Conservation (phyloP, 495 filamentous ascomycete species). For the Xylaria castorea region DNA sequence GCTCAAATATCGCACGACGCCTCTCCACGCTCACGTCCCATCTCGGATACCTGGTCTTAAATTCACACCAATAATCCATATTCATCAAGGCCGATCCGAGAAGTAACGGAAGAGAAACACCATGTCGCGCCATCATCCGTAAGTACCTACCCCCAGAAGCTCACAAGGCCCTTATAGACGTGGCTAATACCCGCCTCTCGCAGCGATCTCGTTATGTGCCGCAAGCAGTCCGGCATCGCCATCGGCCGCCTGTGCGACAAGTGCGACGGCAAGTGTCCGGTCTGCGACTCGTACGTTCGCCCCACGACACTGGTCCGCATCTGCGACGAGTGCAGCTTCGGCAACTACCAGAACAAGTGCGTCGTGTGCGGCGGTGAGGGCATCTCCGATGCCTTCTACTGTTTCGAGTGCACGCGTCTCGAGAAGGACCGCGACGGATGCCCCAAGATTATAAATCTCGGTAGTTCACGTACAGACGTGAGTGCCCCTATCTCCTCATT, state of each 20-base stretch:
- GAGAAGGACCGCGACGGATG: conserved; percentile 98
- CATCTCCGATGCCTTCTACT: conserved; percentile 99
- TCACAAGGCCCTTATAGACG: conserved; percentile 13
- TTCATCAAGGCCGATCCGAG: neutral
- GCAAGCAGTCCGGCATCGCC: conserved; percentile 96
- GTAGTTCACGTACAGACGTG: conserved; percentile 92
- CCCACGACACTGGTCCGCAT: conserved; percentile 97
- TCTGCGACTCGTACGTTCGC: conserved; percentile 98
- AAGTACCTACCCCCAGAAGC: conserved; percentile 45
- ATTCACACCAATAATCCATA: conserved; percentile 8
- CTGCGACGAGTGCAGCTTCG: conserved; percentile 99
- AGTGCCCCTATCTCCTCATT: conserved; percentile 41
- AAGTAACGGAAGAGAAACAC: conserved; percentile 18
- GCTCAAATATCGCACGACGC: neutral
- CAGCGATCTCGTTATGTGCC: conserved; percentile 99
- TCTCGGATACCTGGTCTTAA: neutral
- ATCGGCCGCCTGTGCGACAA: conserved; percentile 99
- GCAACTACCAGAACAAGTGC: conserved; percentile 99
- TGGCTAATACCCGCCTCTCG: conserved; percentile 35
- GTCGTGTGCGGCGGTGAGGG: conserved; percentile 98
- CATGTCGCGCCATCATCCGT: conserved; percentile 84
- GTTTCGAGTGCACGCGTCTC: conserved; percentile 96
- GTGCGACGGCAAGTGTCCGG: conserved; percentile 99
- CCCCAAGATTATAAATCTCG: conserved; percentile 99
- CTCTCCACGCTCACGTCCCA: neutral